Conservation (phyloP, 2,329 filamentous ascomycete species). For the Arthrobotrys musiformis region DNA sequence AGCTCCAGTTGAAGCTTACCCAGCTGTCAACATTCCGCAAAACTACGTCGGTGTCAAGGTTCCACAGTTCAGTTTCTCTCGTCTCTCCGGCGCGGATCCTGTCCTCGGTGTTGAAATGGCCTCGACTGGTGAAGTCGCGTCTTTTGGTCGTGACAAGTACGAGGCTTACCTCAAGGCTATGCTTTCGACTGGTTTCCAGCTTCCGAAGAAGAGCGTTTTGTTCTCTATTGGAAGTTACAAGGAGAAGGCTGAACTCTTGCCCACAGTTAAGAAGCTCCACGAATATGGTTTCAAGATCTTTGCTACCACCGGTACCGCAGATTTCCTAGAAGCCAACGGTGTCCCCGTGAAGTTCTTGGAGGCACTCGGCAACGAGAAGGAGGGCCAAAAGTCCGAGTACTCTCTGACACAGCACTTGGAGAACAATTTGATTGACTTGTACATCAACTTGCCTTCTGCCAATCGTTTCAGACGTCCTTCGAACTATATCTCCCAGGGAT, state of each 20-base stretch:
- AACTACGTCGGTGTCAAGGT: slow-evolving; percentile 97
- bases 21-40: slow-evolving; percentile 76
- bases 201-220: slow-evolving; percentile 94
- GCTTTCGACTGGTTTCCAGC: slow-evolving; percentile 93
- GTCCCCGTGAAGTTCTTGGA: slow-evolving; percentile 94
- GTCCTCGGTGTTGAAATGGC: slow-evolving; percentile 99
- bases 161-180: slow-evolving; percentile 97
- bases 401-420: slow-evolving; percentile 95
- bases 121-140: slow-evolving; percentile 96
- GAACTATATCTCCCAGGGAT: slow-evolving; percentile 98
- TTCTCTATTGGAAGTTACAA: slow-evolving; percentile 97
- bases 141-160: slow-evolving; percentile 93
- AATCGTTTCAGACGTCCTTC: slow-evolving; percentile 96
- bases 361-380: slow-evolving; percentile 76
- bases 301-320: slow-evolving; percentile 93
- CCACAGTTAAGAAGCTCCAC: slow-evolving; percentile 88
- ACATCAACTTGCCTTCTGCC: slow-evolving; percentile 99
- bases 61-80: slow-evolving; percentile 98
- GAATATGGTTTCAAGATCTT: slow-evolving; percentile 94
- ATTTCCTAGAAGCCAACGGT: slow-evolving; percentile 92
- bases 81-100: slow-evolving; percentile 92
- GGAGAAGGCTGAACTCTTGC: slow-evolving; percentile 97
- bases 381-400: slow-evolving; percentile 92
- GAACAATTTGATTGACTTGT: slow-evolving; percentile 97
- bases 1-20: slow-evolving; percentile 83